Evolutionary conservation across 2,329 filamentous ascomycete species (phyloP).

Genomic region (Hymenoscyphus salicellus): DNA sequence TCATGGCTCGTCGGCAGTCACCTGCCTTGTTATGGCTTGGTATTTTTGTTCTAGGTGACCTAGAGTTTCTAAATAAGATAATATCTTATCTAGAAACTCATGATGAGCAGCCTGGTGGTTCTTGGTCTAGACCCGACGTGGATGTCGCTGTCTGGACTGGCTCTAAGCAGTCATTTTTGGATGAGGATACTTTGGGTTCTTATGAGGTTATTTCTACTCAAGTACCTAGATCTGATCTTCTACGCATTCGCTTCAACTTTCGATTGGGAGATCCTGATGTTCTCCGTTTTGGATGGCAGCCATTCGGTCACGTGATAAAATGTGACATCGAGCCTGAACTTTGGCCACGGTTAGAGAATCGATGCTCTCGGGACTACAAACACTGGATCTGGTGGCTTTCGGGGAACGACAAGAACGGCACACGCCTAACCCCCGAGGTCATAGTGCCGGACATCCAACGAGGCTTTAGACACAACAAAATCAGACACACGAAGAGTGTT

Average conservation of each 20-base stretch:
- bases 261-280: slow-evolving; percentile 5
- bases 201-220: slow-evolving; percentile 8
- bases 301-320: slow-evolving; percentile 12
- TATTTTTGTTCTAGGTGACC: slow-evolving; percentile 7
- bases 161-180: slow-evolving; percentile 17
- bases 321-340: slow-evolving; percentile 15
- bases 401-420: too few relatives aligned
- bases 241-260: slow-evolving; percentile 18
- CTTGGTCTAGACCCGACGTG: slow-evolving; percentile 9
- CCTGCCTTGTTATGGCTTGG: slow-evolving; percentile 10
- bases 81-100: slow-evolving; percentile 9
- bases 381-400: slow-evolving; percentile 16
- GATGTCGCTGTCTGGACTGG: slow-evolving; percentile 17
- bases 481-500: too few relatives aligned
- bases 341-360: slow-evolving; percentile 14
- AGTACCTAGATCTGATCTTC: slow-evolving; percentile 15
- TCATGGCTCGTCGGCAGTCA: slow-evolving; percentile 5
- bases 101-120: slow-evolving; percentile 8
- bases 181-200: slow-evolving; percentile 11
- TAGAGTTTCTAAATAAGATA: slow-evolving; percentile 11
- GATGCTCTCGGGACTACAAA: slow-evolving; percentile 14
- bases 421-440: too few relatives aligned
- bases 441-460: too few relatives aligned
- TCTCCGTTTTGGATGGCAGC: slow-evolving; percentile 16
- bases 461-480: too few relatives aligned